These are phyloP conservation scores for Penicillium alfredii DNA, from an alignment of 495 filamentous ascomycete genomes.

Conservation along the genomic window DNA sequence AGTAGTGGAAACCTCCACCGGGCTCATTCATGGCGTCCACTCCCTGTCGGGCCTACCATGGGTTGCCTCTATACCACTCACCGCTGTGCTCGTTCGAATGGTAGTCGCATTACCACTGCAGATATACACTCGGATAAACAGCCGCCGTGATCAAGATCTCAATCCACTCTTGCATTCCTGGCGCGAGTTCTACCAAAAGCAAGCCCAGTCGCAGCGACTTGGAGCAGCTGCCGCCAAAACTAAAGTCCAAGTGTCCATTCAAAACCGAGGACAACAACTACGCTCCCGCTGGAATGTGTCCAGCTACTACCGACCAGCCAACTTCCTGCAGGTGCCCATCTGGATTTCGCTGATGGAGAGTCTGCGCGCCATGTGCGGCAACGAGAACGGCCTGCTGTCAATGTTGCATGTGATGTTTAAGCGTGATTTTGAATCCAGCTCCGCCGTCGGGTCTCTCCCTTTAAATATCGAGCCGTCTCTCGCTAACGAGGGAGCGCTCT, in stretches of 20 bases:
- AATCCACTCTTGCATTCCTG: slow-evolving; percentile 48
- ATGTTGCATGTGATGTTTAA: too few relatives aligned
- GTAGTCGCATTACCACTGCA: slow-evolving; percentile 53
- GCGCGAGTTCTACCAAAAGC: slow-evolving; percentile 26
- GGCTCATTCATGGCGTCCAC: slow-evolving; percentile 58
- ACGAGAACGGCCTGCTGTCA: slow-evolving; percentile 47
- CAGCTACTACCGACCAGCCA: slow-evolving; percentile 43
- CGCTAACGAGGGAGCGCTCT: slow-evolving; percentile 65
- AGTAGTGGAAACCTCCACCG: slow-evolving; percentile 45
- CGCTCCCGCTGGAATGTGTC: slow-evolving; percentile 35
- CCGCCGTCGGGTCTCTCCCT: slow-evolving; percentile 9
- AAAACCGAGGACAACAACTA: too few relatives aligned
- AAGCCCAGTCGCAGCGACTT: not conserved
- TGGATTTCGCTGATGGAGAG: slow-evolving; percentile 66
- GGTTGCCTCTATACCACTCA: slow-evolving; percentile 62
- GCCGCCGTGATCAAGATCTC: slow-evolving; percentile 39
- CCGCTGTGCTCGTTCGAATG: slow-evolving; percentile 57
- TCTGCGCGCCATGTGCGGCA: slow-evolving; percentile 58
- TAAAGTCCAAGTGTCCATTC: too few relatives aligned
- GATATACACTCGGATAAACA: slow-evolving; percentile 43
- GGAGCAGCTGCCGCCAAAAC: slow-evolving; percentile 12
- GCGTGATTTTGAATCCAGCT: slow-evolving; percentile 7
- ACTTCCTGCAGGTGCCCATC: slow-evolving; percentile 53
- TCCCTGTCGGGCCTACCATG: slow-evolving; percentile 56
- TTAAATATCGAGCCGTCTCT: slow-evolving; percentile 49